phyloP scores from a whole-genome alignment of 176 grass and related monocot species.

The sorghum (Sorghum bicolor) region DNA sequence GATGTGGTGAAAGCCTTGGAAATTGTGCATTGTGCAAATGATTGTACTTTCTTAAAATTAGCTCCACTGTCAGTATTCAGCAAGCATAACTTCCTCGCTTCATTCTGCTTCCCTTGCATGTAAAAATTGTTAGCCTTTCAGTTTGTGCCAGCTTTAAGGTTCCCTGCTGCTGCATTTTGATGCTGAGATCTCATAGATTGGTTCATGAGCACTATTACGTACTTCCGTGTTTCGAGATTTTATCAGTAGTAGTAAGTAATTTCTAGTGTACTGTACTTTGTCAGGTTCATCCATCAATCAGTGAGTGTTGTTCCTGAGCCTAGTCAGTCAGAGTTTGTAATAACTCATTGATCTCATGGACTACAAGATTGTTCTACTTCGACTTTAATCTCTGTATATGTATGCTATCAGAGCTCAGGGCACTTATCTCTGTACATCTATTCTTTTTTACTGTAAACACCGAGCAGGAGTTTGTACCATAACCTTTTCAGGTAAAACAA shows the following conservation, averaged over 20 bases:
- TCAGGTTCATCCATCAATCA: background rate
- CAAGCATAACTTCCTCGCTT: conserved; percentile 8
- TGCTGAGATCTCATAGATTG: background rate
- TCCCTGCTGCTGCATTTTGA: background rate
- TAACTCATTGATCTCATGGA: background rate
- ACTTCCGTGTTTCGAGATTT: background rate
- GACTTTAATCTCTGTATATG: background rate
- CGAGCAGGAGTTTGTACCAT: conserved; percentile 20
- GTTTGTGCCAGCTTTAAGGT: conserved; percentile 5
- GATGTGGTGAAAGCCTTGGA: conserved; percentile 45
- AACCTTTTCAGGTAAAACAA: conserved; percentile 36
- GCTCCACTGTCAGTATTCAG: background rate
- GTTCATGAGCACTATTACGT: background rate
- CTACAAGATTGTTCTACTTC: conserved; percentile 5
- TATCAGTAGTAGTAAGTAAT: background rate
- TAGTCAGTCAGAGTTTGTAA: background rate
- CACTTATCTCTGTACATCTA: conserved; percentile 6
- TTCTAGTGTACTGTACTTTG: background rate
- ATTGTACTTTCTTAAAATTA: conserved; percentile 14
- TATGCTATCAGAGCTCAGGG: background rate
- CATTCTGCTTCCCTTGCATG: conserved; percentile 9
- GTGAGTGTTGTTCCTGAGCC: background rate
- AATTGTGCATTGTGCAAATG: conserved; percentile 31
- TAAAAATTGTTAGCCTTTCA: conserved; percentile 26
- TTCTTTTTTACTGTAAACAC: conserved; percentile 24